Base-by-base conservation (phyloP, 768 basidiomycete genomes). In the Lyophyllum semitale region DNA sequence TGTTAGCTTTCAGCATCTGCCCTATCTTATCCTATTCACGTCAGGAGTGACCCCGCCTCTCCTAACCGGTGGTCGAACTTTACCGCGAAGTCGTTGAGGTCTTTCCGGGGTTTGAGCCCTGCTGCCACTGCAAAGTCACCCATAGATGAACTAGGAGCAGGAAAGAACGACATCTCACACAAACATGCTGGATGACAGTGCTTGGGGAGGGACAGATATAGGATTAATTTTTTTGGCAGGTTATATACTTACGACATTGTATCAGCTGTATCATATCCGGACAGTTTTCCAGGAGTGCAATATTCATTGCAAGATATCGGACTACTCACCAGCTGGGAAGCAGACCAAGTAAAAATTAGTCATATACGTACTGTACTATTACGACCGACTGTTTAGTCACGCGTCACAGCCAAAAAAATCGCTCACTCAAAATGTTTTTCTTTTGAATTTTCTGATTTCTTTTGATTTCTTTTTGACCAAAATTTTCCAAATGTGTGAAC, bases 11-110 rank as follows among this genome's bases (percentile, higher is more conserved):
- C 45, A 45, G 20, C 17, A 44, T 30, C 43, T 32, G 41, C 15
- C 27, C 23, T 40, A 18, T 45, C 50, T 53, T 25, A 53, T 23
- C 26, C 32, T 26, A n/a, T 35, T 25, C n/a, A 41, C 29, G 23
- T 44, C 20, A 58, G 60, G 46, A 55, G 60, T 37, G 26, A 44
- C 15, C 42, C 60, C 35, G 42, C 43, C 6, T 47, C 54, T 18
- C 1, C 51, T 23, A 30, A 49, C 25, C 35, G 27, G 3, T 59
- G 53, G 53, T 51, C 53, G 29, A 58, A 52, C 13, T 59, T 57
- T 33, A 68, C 64, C 54, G 44, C 68, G 9, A 69, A 62, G 44
- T 67, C 66, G 6, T 51, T 68, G 42, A 65, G 66, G 20, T 64
- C 69, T 23, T 46, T 48, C 20, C 50, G 48, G 26, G 46, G 43